Conservation (phyloP, 2,329 filamentous ascomycete species). For the Penicillium sp. region DNA sequence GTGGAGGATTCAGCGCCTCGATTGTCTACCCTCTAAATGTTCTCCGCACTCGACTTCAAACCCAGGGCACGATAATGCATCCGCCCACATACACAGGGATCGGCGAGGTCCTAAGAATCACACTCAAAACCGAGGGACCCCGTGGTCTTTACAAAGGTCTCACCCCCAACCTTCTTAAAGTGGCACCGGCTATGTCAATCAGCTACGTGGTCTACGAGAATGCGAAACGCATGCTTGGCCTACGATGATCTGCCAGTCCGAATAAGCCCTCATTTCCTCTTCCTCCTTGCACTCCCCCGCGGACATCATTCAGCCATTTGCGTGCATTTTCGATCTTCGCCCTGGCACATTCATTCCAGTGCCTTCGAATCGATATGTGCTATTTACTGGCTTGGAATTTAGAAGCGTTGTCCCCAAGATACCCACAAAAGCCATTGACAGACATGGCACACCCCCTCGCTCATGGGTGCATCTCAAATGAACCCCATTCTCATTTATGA, state of each 20-base stretch:
- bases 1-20: slow-evolving; percentile 88
- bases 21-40: slow-evolving; percentile 95
- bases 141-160: slow-evolving; percentile 91
- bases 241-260: slow-evolving; percentile 38
- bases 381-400: slow-evolving; percentile 12
- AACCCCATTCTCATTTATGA: slow-evolving; percentile 2
- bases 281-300: not conserved
- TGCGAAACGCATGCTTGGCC: slow-evolving; percentile 68
- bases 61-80: slow-evolving; percentile 90
- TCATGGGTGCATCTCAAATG: slow-evolving; percentile 16
- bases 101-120: slow-evolving; percentile 81
- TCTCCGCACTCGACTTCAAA: slow-evolving; percentile 85
- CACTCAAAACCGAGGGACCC: slow-evolving; percentile 76
- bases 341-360: not conserved
- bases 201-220: slow-evolving; percentile 94
- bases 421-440: slow-evolving; percentile 29
- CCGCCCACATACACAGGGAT: slow-evolving; percentile 88
- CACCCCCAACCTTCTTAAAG: slow-evolving; percentile 93
- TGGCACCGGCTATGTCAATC: slow-evolving; percentile 92
- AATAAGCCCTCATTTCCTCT: not conserved
- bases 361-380: not conserved
- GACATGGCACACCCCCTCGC: slow-evolving; percentile 12
- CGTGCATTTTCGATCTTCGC: slow-evolving; percentile 1
- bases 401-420: slow-evolving; percentile 29
- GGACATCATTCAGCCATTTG: not conserved